Evolutionary conservation across 2,329 filamentous ascomycete species (phyloP).

Genomic region (Aspergillus piperis): DNA sequence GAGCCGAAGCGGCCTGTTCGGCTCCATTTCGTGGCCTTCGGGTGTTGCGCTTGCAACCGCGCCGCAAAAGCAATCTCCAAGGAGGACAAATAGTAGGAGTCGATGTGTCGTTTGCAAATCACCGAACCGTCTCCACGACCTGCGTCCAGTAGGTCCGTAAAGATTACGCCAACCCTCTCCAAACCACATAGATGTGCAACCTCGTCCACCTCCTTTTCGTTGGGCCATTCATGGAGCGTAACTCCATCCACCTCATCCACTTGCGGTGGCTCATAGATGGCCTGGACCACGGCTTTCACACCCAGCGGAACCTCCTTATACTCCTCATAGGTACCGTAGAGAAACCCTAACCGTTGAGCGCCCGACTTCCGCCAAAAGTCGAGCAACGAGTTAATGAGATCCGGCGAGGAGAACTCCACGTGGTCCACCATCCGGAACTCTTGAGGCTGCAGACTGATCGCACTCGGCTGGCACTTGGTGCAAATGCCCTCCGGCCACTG

Average conservation of each 20-base stretch:
- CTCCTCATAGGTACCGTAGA: constrained; percentile 88
- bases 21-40: constrained; percentile 93
- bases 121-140: constrained; percentile 81
- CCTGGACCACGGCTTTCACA: constrained; percentile 92
- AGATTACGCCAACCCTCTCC: constrained; percentile 88
- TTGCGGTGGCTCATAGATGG: constrained; percentile 95
- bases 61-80: constrained; percentile 89
- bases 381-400: constrained; percentile 84
- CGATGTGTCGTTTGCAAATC: constrained; percentile 90
- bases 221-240: constrained; percentile 79
- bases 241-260: constrained; percentile 85
- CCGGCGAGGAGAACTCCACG: constrained; percentile 87
- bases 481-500: constrained; percentile 96
- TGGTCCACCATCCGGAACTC: constrained; percentile 96
- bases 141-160: constrained; percentile 85
- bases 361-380: constrained; percentile 90
- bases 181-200: constrained; percentile 81
- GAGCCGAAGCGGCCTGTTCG: constrained; percentile 92
- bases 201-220: constrained; percentile 77
- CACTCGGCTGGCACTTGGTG: constrained; percentile 95
- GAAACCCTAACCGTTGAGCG: constrained; percentile 78
- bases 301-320: constrained; percentile 92
- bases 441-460: constrained; percentile 92
- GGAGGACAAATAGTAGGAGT: constrained; percentile 92
- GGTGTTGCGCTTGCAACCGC: constrained; percentile 81